Percentiles rank a stretch among this genome's conserved stretches.
These are phyloP conservation scores for Knufia petricola DNA, from an alignment of 2,329 filamentous ascomycete genomes.

Conservation along the genomic window DNA sequence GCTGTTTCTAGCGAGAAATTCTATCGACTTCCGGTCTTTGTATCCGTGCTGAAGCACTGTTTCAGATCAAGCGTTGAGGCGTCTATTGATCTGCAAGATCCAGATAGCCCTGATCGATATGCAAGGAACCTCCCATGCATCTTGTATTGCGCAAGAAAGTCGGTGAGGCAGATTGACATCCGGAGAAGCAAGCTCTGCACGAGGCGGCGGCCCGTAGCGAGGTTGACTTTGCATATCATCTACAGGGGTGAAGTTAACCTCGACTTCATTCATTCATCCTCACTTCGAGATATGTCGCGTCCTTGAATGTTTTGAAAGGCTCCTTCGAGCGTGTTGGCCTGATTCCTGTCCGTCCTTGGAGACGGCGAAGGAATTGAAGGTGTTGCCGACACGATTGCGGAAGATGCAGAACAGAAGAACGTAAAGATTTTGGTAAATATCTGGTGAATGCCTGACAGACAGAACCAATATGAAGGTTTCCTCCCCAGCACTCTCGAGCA, in stretches of 20 bases:
- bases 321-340: neutral
- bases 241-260: constrained; percentile 1
- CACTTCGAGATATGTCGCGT: neutral
- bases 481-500: neutral
- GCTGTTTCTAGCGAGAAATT: neutral
- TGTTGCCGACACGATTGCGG: no score
- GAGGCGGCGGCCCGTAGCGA: constrained; percentile 9
- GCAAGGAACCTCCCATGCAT: constrained; percentile 9
- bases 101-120: neutral
- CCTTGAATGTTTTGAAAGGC: neutral
- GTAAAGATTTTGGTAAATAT: no score
- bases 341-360: no score
- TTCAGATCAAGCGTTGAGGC: neutral
- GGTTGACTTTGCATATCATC: constrained; percentile 1
- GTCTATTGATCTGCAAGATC: constrained; percentile 5
- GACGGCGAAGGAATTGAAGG: no score
- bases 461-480: no score
- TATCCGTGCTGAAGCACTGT: neutral
- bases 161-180: constrained; percentile 9
- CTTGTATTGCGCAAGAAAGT: constrained; percentile 9
- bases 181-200: constrained; percentile 1
- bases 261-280: constrained; percentile 3
- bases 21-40: neutral
- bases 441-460: no score
- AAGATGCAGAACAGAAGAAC: no score